Conservation (phyloP, 1,139 yeast species). For the Suhomyces wounanorum region DNA sequence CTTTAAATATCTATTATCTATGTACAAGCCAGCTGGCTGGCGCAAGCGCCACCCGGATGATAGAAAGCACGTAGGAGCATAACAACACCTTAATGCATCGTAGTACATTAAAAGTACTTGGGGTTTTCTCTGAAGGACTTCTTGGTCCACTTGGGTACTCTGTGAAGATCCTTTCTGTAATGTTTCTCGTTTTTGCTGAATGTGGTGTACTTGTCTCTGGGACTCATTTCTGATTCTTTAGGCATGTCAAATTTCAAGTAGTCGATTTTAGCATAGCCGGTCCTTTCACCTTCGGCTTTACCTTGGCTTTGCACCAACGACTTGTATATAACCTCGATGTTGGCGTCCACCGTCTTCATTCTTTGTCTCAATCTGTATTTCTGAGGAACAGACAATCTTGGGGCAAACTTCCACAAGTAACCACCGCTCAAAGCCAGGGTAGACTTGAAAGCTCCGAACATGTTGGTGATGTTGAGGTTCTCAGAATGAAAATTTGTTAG, state of each 20-base stretch:
- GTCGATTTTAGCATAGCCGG: constrained; percentile 56
- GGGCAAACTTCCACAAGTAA: constrained; percentile 71
- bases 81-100: background rate
- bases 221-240: constrained; percentile 74
- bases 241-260: constrained; percentile 63
- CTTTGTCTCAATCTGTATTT: constrained; percentile 83
- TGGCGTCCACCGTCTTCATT: constrained; percentile 77
- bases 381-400: constrained; percentile 77
- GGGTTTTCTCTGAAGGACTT: constrained; percentile 81
- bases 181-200: constrained; percentile 73
- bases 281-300: constrained; percentile 35
- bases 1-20: constrained; percentile 2
- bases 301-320: constrained; percentile 47
- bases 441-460: constrained; percentile 84
- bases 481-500: constrained; percentile 1
- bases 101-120: constrained; percentile 54
- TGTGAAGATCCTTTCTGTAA: constrained; percentile 87
- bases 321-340: constrained; percentile 66
- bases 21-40: constrained; percentile 9
- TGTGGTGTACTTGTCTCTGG: constrained; percentile 85
- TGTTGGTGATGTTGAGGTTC: constrained; percentile 21
- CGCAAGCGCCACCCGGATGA: background rate
- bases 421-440: constrained; percentile 73
- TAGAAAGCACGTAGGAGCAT: background rate
- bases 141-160: constrained; percentile 89